Evolutionary conservation across 73 alveolate genomes (phyloP), one percentile per base, ranked within the genome.

Genomic region (Tetrahymena thermophila): DNA sequence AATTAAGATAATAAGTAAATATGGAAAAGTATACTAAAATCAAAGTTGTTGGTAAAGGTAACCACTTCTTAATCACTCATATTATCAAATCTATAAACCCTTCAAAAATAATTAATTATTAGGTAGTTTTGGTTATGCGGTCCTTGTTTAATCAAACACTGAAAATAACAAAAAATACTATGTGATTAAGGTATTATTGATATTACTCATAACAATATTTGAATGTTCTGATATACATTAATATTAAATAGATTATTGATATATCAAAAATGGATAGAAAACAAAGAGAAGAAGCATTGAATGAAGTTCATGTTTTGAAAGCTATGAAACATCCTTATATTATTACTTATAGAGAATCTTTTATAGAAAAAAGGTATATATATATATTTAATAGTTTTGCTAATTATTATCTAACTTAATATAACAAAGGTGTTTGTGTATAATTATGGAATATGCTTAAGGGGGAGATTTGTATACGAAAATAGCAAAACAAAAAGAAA

Each of bases 361-460:
- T 97, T 93, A 97, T 98, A 98, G 99, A 98, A 43, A 98, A 97
- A 95, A 98, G 96, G 97, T 97, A 94, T 21, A 44, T 85, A 6
- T 96, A 71, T 19, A 13, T 56, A 55, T 21, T 11, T 28, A 34
- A 50, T 28, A 50, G 15, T 15, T 2, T 19, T 50, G 83, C 83
- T 5, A 50, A 50, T 3, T 11, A 11, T 50, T 11, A 50, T 50
- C 10, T 31, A 71, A n/a, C 43, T 25, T 11, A 14, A 85, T 31
- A 85, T 84, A 42, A 94, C 25, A 96, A 56, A 96, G 98, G 94
- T 98, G 98, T 95, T 94, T 99, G 55, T 99, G 99, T 96, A 99
- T 99, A 19, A 99, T 98, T 38, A 99, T 99, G 99, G 99, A 99
- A 95, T 99, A 98, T 95, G 99, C 99, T 0, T 99, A 98, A 95